A percentile compares a stretch with the other conserved stretches of the same genome.
Evolutionary conservation across 2,329 filamentous ascomycete species (phyloP).

Genomic region (Zymoseptoria passerinii): DNA sequence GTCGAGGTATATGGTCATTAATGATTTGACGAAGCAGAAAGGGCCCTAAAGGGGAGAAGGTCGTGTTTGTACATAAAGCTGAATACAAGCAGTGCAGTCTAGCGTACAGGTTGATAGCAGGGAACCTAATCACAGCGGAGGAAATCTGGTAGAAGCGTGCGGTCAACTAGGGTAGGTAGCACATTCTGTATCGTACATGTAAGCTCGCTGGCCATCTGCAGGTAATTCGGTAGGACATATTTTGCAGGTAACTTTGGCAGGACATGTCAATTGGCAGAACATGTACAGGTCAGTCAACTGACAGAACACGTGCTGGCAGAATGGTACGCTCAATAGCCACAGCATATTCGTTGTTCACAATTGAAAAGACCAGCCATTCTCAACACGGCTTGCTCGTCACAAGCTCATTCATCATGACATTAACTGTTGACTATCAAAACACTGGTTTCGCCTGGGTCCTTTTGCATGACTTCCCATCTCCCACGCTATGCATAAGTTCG

Average conservation of each 20-base stretch:
- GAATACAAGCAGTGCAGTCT: not conserved
- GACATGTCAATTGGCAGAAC: not conserved
- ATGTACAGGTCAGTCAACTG: not conserved
- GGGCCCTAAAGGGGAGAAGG: slow-evolving; percentile 7
- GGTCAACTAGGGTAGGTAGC: too few relatives aligned
- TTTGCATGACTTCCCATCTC: not conserved
- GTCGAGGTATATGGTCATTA: slow-evolving; percentile 91
- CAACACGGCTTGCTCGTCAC: too few relatives aligned
- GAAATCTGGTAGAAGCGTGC: too few relatives aligned
- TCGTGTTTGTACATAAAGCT: slow-evolving; percentile 2
- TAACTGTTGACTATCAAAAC: slow-evolving; percentile 6
- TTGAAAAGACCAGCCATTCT: too few relatives aligned
- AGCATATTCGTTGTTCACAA: too few relatives aligned
- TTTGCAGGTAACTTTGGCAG: too few relatives aligned
- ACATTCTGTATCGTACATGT: too few relatives aligned
- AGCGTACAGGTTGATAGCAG: too few relatives aligned
- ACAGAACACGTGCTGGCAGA: too few relatives aligned
- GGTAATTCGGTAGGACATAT: not conserved
- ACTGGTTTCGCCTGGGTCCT: not conserved
- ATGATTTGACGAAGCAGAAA: slow-evolving; percentile 64
- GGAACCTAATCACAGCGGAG: too few relatives aligned
- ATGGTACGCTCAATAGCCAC: too few relatives aligned
- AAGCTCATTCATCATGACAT: slow-evolving; percentile 9
- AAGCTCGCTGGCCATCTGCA: not conserved
- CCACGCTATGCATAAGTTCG: slow-evolving; percentile 10